Evolutionary conservation across 108 stramenopile species (phyloP), one percentile per base, ranked within the genome.

Genomic region (Cyclotella baltica): DNA sequence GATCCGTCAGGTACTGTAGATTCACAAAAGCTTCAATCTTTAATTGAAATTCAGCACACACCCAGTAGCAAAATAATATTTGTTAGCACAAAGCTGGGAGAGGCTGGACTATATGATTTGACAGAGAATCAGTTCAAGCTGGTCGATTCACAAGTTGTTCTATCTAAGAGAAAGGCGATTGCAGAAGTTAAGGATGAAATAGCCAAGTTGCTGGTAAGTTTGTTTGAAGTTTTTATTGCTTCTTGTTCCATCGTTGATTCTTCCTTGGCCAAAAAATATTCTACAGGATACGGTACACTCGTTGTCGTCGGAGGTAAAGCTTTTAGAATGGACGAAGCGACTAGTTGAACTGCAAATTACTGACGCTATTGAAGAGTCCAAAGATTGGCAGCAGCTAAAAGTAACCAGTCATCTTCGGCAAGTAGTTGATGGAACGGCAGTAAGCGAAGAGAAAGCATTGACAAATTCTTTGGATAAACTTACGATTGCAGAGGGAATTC

Each of bases 401-500:
- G 51, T 52, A n/a, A 52, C 11, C 10, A 52, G n/a, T 52, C 51
- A 52, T 20, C 51, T 52, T n/a, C 10, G 51, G n/a, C 51, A 52
- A 52, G n/a, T 20, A 52, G 51, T 52, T n/a, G n/a, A 52, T 52
- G 51, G 51, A 4, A 52, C 10, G 4, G 51, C 51, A 19, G 51
- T 52, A n/a, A n/a, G 19, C 19, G 51, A 52, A 10, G 51, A 52
- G 4, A 52, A 13, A 4, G 51, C 51, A 52, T 52, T 52, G 51
- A 19, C 51, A 52, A 52, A 52, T 52, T 52, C 51, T 4, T 52
- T 52, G n/a, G 51, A 52, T n/a, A 13, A 52, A n/a, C 11, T 52
- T 13, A n/a, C 19, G 4, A 52, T 52, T 52, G 51, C n/a, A 4
- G 51, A 52, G n/a, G n/a, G n/a, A 4, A 19, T 52, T 52, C 51